Conservation (phyloP, 2,329 filamentous ascomycete genomes). For the Colletotrichum chlorophyti region DNA sequence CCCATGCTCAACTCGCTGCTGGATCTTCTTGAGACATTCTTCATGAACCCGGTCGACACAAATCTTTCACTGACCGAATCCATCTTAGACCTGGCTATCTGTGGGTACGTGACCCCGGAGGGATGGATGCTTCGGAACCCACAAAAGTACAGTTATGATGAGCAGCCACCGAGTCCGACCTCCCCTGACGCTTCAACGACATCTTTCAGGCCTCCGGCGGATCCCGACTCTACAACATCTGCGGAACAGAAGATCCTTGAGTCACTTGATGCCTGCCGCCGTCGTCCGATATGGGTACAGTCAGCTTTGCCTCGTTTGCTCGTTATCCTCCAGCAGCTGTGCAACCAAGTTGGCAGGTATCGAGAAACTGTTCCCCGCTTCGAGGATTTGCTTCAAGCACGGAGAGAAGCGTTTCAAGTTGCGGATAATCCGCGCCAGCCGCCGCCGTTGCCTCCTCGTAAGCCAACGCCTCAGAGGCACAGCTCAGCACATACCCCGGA, state of each 20-base stretch:
- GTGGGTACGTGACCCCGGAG: constrained; percentile 83
- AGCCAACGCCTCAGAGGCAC: constrained; percentile 30
- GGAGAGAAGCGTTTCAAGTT: constrained; percentile 68
- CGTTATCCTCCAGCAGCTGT: constrained; percentile 63
- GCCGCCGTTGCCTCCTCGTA: constrained; percentile 34
- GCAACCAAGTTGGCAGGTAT: constrained; percentile 68
- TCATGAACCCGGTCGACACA: constrained; percentile 88
- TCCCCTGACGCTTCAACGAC: constrained; percentile 34
- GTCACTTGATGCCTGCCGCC: constrained; percentile 57
- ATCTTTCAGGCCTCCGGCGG: constrained; percentile 46
- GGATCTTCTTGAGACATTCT: constrained; percentile 79
- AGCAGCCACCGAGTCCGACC: constrained; percentile 42
- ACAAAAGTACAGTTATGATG: constrained; percentile 64
- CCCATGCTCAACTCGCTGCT: constrained; percentile 70
- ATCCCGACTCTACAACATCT: constrained; percentile 47
- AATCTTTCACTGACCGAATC: constrained; percentile 89
- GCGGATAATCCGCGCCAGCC: constrained; percentile 52
- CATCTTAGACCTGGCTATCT: constrained; percentile 81
- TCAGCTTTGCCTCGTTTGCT: constrained; percentile 62
- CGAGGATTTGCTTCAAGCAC: constrained; percentile 72
- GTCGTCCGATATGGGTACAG: constrained; percentile 59
- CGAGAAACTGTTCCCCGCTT: constrained; percentile 73
- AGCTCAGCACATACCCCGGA: constrained; percentile 45
- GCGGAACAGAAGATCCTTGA: constrained; percentile 52
- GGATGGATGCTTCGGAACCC: constrained; percentile 88